phyloP scores from a whole-genome alignment of 805 yeast species.

The Brettanomyces sp. region DNA sequence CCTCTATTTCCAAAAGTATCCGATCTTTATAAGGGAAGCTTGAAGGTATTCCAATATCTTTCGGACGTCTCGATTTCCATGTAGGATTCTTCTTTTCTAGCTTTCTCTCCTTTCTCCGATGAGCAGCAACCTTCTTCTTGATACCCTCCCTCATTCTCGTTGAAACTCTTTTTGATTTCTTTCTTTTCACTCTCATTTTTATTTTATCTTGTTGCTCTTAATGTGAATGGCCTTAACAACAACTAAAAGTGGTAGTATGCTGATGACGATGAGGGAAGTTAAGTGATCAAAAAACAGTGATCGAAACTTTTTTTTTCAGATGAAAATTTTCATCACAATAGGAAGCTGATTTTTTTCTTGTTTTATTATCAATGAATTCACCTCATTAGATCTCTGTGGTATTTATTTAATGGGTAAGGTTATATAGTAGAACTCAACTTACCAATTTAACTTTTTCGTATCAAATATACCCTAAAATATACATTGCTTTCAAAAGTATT shows the following conservation, averaged over 20 bases:
- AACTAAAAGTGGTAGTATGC: too few species aligned
- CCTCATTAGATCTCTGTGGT: too few species aligned
- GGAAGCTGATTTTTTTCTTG: too few species aligned
- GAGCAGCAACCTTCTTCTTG: constrained; percentile 90
- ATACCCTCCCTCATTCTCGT: constrained; percentile 96
- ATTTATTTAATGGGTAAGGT: too few species aligned
- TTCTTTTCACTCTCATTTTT: constrained; percentile 32
- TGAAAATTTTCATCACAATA: too few species aligned
- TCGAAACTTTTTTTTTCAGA: background rate
- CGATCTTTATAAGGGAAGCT: constrained; percentile 90
- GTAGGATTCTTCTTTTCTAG: constrained; percentile 80
- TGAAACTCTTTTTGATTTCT: constrained; percentile 78
- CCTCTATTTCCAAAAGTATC: constrained; percentile 66
- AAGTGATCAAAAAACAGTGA: background rate
- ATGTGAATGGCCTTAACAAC: too few species aligned
- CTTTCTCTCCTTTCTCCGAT: constrained; percentile 77
- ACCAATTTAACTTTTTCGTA: too few species aligned
- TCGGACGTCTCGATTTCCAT: constrained; percentile 78
- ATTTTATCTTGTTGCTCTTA: background rate
- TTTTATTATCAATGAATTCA: too few species aligned
- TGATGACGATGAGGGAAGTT: too few species aligned
- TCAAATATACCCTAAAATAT: too few species aligned
- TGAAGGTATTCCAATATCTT: constrained; percentile 93
- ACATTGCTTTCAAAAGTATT: too few species aligned
- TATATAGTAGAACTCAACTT: too few species aligned